phyloP scores from a whole-genome alignment of 352 stramenopile genomes.

The Phytophthora macrochlamydospora region DNA sequence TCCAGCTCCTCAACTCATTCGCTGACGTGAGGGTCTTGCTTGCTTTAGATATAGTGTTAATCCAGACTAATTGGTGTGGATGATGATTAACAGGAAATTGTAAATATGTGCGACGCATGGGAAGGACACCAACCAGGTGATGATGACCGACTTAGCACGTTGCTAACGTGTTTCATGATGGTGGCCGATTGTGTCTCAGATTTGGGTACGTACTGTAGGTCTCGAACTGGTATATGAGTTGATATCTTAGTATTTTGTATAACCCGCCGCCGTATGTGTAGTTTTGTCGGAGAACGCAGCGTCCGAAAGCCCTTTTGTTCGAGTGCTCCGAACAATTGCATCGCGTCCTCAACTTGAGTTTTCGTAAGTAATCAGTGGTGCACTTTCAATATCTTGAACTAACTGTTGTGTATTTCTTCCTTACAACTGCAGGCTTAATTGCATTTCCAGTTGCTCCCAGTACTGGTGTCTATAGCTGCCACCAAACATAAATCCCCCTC shows the following conservation, averaged over 20 bases:
- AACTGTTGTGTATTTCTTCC: not conserved
- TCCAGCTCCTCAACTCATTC: constrained; percentile 69
- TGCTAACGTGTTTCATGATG: constrained; percentile 64
- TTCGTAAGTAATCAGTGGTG: constrained; percentile 38
- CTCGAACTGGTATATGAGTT: no score
- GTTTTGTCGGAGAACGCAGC: constrained; percentile 14
- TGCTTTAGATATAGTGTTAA: not conserved
- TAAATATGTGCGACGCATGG: constrained; percentile 34
- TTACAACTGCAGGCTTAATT: constrained; percentile 32
- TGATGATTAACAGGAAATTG: constrained; percentile 51
- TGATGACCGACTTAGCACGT: constrained; percentile 41
- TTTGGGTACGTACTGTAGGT: constrained; percentile 34
- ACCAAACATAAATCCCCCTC: constrained; percentile 25
- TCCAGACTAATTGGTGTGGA: not conserved
- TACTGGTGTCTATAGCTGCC: constrained; percentile 42
- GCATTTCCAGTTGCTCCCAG: constrained; percentile 45
- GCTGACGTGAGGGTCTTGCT: constrained; percentile 40
- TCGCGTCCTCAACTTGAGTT: constrained; percentile 35
- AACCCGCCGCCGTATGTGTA: not conserved
- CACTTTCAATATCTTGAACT: not conserved
- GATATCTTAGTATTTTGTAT: no score
- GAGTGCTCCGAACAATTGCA: constrained; percentile 38
- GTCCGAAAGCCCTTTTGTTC: constrained; percentile 26
- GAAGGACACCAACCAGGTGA: constrained; percentile 28
- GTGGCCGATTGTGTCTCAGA: constrained; percentile 52